phyloP scores from a whole-genome alignment of 169 alveolate genomes.

The Hammondia hammondi region DNA sequence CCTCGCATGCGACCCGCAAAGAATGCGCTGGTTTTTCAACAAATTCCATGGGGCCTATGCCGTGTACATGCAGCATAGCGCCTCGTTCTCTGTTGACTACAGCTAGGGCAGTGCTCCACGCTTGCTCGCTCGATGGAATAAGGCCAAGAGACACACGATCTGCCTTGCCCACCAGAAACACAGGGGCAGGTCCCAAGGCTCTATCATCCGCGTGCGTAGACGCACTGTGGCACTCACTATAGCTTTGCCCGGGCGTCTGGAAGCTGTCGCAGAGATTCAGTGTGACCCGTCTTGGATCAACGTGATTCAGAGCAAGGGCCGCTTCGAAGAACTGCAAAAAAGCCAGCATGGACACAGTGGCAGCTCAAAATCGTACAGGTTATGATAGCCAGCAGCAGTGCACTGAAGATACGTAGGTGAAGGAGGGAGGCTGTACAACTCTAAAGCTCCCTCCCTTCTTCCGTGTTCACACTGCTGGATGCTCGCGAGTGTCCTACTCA shows the following conservation, averaged over 20 bases:
- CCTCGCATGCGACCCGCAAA: not conserved
- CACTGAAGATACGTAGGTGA: too few species aligned
- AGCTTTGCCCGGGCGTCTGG: not conserved
- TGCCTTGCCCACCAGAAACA: slow-evolving; percentile 61
- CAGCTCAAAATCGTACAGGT: not conserved
- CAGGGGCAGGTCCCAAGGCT: slow-evolving; percentile 34
- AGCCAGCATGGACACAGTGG: not conserved
- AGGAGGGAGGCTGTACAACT: too few species aligned
- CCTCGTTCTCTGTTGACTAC: slow-evolving; percentile 72
- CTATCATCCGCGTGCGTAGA: not conserved
- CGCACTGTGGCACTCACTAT: too few species aligned
- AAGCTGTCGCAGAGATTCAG: slow-evolving; percentile 34
- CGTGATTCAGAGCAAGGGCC: slow-evolving; percentile 24
- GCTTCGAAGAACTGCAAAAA: slow-evolving; percentile 6
- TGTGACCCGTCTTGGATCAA: slow-evolving; percentile 29
- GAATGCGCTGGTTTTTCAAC: slow-evolving; percentile 15
- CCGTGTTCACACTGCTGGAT: not conserved
- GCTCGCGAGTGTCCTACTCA: not conserved
- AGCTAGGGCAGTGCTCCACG: slow-evolving; percentile 80
- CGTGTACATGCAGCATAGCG: slow-evolving; percentile 81
- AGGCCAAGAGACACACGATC: slow-evolving; percentile 78
- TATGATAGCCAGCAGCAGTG: not conserved
- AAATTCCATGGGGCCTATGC: slow-evolving; percentile 48
- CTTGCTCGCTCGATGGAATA: slow-evolving; percentile 75
- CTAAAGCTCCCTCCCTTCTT: not conserved